A percentile compares a stretch with the other conserved stretches of the same genome.
phyloP scores from a whole-genome alignment of 2,329 filamentous ascomycete genomes.

The Cordyceps cicadae region DNA sequence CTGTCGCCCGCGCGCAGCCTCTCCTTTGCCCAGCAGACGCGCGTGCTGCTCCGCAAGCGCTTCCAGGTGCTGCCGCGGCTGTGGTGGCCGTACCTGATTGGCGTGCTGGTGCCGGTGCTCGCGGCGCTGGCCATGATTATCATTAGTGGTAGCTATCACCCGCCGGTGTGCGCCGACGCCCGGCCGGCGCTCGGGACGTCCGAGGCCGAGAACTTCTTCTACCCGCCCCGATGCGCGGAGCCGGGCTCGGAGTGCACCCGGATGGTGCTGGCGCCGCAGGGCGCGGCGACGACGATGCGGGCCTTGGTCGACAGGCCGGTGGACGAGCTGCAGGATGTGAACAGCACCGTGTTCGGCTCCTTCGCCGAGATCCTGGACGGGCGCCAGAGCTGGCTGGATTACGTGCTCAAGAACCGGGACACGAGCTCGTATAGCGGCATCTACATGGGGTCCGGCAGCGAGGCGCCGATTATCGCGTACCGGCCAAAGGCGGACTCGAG shows the following conservation, averaged over 20 bases:
- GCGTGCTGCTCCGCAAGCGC: slow-evolving; percentile 66
- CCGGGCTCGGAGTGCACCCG: not conserved
- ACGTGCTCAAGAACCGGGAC: not conserved
- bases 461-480: not conserved
- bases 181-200: not conserved
- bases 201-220: not conserved
- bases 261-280: not conserved
- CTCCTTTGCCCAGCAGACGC: slow-evolving; percentile 42
- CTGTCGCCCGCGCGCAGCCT: not conserved
- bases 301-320: not conserved
- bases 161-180: not conserved
- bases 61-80: slow-evolving; percentile 64
- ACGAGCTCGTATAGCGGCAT: not conserved
- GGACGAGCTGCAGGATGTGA: not conserved
- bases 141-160: not conserved
- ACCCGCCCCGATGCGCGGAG: not conserved
- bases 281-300: not conserved
- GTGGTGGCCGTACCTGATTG: slow-evolving; percentile 63
- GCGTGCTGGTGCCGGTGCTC: slow-evolving; percentile 39
- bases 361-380: not conserved
- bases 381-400: not conserved
- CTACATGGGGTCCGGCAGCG: not conserved
- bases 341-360: not conserved
- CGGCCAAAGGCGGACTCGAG: not conserved
- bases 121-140: not conserved